Percentiles rank a stretch among this genome's conserved stretches.
Evolutionary conservation across 2,329 filamentous ascomycete species (phyloP).

Genomic region (Fusarium sp.): DNA sequence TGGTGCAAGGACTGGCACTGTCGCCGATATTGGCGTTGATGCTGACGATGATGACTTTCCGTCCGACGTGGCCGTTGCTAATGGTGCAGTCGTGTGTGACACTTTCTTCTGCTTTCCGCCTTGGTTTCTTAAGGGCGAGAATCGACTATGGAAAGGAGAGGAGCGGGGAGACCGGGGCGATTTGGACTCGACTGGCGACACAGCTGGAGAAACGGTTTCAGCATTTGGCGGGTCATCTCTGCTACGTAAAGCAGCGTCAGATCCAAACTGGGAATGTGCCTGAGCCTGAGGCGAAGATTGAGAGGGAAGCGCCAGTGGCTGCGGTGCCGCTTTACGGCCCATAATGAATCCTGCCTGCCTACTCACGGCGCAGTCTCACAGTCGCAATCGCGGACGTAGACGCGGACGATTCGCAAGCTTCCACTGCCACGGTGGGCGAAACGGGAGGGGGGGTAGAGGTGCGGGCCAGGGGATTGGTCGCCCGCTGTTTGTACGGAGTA

Average conservation of each 20-base stretch:
- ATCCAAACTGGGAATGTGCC: slow-evolving; percentile 43
- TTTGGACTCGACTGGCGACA: slow-evolving; percentile 54
- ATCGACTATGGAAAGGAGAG: slow-evolving; percentile 59
- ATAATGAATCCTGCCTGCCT: slow-evolving; percentile 55
- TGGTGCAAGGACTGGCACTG: neutral
- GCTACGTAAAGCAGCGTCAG: slow-evolving; percentile 54
- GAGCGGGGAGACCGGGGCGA: slow-evolving; percentile 60
- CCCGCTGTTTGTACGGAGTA: slow-evolving; percentile 6
- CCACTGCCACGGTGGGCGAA: slow-evolving; percentile 41
- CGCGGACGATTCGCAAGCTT: slow-evolving; percentile 45
- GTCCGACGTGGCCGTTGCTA: slow-evolving; percentile 24
- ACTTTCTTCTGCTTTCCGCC: slow-evolving; percentile 43
- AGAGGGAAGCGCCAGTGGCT: slow-evolving; percentile 65
- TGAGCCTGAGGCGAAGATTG: slow-evolving; percentile 36
- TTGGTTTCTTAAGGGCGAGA: slow-evolving; percentile 53
- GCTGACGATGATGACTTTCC: slow-evolving; percentile 11
- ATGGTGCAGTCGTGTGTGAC: slow-evolving; percentile 43
- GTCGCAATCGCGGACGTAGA: slow-evolving; percentile 26
- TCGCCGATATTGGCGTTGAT: slow-evolving; percentile 1
- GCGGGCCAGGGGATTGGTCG: slow-evolving; percentile 38
- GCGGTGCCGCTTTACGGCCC: slow-evolving; percentile 70
- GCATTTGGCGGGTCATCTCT: slow-evolving; percentile 49
- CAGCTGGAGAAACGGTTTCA: slow-evolving; percentile 50
- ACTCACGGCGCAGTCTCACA: slow-evolving; percentile 44
- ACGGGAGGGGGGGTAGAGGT: slow-evolving; percentile 35